Base-by-base conservation (phyloP, 495 filamentous ascomycete species). In the Penicillium diatomitis region DNA sequence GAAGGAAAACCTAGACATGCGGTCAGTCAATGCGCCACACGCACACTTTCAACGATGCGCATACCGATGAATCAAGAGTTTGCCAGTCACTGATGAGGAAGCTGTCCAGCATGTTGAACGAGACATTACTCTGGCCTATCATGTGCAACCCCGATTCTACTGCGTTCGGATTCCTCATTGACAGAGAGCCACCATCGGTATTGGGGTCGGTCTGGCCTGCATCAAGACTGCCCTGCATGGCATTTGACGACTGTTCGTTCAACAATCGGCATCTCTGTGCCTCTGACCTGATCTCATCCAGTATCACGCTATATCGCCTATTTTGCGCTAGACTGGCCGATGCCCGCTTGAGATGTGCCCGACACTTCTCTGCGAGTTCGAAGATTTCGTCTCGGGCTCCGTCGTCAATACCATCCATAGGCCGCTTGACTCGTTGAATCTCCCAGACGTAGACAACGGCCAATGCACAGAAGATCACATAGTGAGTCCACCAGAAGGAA, bases 401-500 rank as follows among this genome's bases (percentile, higher is more conserved):
- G 8, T n/a, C 35, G 35, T n/a, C 8, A 39, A 41, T 46, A 8
- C 37, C 29, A 35, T 10, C 11, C 8, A 10, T 11, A 4, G 48
- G 38, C 8, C 48, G 46, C 8, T 40, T 52, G 4, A 44, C 40
- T 8, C 53, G 53, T 44, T 64, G 64, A 12, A 69, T 67, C n/a
- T 57, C 37, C 55, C 57, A 69, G 27, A 69, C 50, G 44, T 69
- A 69, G 4, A 63, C 54, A 38, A 68, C 60, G 2, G 59, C 58
- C 2, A 69, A 51, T 6, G 66, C 63, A 44, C 60, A 66, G 51
- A 69, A 69, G 5, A 55, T 55, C 4, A 67, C 60, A 47, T 67
- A 69, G 38, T 67, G 64, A 38, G 63, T 69, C 61, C 55, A 66
- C 66, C 65, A 69, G 36, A 69, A 66, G 27, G 61, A 57, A 31